Base-by-base conservation (phyloP, 768 basidiomycete genomes). In the Hypsizygus marmoreus region DNA sequence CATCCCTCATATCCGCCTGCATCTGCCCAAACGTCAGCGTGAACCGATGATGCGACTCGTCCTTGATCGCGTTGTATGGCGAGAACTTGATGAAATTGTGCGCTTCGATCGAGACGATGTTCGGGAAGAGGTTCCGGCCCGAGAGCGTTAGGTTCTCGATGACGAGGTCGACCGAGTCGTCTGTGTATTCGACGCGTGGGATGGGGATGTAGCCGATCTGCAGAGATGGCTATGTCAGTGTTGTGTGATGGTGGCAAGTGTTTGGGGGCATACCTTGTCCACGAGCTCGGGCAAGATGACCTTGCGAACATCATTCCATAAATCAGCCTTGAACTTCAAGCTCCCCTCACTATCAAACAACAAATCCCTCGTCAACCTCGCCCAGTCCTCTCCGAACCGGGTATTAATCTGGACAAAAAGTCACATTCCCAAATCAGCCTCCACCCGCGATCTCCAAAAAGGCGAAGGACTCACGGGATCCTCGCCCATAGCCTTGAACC, bases 1-100 rank as follows among this genome's bases (percentile, higher is more conserved):
- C 90, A 56, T 97, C 94, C 12, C 89, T 80, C 81, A 98, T 88
- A 55, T 97, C 93, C 4, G 88, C 88, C 62, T 97, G 94, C 56
- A 97, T 88, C 65, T 97, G 94, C 22, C 73, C 74, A 28, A 97
- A 74, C 6, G 81, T 82, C 43, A 97, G 62, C 26, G 77, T 84
- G 60, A 97, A 81, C 43, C 81, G 77, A 64, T 95, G 91, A 54
- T 78, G 76, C 22, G 73, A 65, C 51, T 81, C 73, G 61, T 91
- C 91, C 4, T 66, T 57, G 40, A 76, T 73, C 4, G 65, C 53
- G 14, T 65, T 56, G 71, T 95, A 93, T 0, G 94, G 93, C 23
- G 83, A 86, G 68, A 97, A 93, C 64, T 84, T 85, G 67, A 91
- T 70, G 51, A 73, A 85, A 71, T 95, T 95, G 62, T 88, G 75